Percentiles rank a stretch among this genome's conserved stretches.
Evolutionary conservation across 2,329 filamentous ascomycete species (phyloP).

Genomic region (Trichophyton equinum): DNA sequence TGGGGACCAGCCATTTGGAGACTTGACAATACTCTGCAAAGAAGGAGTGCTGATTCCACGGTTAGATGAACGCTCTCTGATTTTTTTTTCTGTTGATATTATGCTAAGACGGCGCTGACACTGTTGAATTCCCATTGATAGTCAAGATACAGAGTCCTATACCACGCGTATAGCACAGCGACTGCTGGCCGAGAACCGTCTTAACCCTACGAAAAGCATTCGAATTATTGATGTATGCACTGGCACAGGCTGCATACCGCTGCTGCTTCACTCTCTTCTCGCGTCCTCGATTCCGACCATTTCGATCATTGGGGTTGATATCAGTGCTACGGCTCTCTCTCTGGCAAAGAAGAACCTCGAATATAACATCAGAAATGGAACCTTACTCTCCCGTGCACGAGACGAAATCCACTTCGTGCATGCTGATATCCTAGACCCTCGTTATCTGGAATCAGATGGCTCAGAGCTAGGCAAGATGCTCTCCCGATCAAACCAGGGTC

Average conservation of each 20-base stretch:
- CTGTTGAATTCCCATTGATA: slow-evolving; percentile 14
- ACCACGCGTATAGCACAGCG: slow-evolving; percentile 43
- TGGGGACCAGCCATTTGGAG: slow-evolving; percentile 76
- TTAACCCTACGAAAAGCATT: slow-evolving; percentile 27
- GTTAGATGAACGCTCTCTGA: slow-evolving; percentile 14
- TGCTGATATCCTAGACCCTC: slow-evolving; percentile 31
- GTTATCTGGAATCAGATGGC: not conserved
- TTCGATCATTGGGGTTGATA: slow-evolving; percentile 57
- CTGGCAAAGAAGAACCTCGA: slow-evolving; percentile 54
- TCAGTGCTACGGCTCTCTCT: slow-evolving; percentile 51
- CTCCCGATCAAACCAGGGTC: not conserved
- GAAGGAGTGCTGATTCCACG: slow-evolving; percentile 77
- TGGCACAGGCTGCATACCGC: slow-evolving; percentile 78
- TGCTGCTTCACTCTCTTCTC: slow-evolving; percentile 58
- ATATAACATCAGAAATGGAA: slow-evolving; percentile 34
- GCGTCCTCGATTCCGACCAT: slow-evolving; percentile 30
- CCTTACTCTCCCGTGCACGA: slow-evolving; percentile 18
- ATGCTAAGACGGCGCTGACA: not conserved
- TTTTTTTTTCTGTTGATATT: not conserved
- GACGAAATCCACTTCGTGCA: slow-evolving; percentile 35
- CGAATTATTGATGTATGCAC: slow-evolving; percentile 76
- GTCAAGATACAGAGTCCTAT: slow-evolving; percentile 60
- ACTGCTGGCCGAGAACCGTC: slow-evolving; percentile 20
- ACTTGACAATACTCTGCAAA: slow-evolving; percentile 63
- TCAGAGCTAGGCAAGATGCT: not conserved